phyloP scores from a whole-genome alignment of 2,329 filamentous ascomycete species.

The Monilinia fructigena region DNA sequence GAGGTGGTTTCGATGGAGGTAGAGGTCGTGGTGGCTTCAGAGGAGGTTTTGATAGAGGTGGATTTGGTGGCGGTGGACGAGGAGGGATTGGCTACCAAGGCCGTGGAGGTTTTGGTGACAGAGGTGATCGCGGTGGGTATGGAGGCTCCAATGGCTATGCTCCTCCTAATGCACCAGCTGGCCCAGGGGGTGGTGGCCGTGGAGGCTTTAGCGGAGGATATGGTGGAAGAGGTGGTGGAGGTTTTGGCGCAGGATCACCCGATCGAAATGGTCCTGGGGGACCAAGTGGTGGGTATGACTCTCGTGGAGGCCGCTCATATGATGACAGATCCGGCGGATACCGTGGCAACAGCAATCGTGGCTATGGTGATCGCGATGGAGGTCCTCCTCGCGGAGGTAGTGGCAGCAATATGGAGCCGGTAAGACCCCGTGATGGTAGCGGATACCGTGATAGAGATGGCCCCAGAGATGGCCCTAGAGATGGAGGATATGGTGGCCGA shows the following conservation, averaged over 20 bases:
- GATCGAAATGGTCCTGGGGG: conserved; percentile 39
- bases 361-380: conserved; percentile 44
- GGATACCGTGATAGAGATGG: conserved; percentile 55
- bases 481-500: conserved; percentile 52
- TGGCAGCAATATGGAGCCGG: conserved; percentile 81
- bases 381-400: conserved; percentile 36
- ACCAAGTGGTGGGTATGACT: conserved; percentile 51
- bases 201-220: conserved; percentile 38
- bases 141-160: conserved; percentile 49
- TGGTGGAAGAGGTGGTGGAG: conserved; percentile 37
- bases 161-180: conserved; percentile 61
- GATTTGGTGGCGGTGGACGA: conserved; percentile 34
- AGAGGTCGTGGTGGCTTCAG: conserved; percentile 52
- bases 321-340: conserved; percentile 56
- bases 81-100: conserved; percentile 40
- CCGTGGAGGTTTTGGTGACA: conserved; percentile 36
- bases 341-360: conserved; percentile 44
- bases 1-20: conserved; percentile 49
- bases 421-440: conserved; percentile 61
- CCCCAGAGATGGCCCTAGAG: conserved; percentile 51
- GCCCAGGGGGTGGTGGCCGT: conserved; percentile 51
- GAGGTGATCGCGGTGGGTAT: conserved; percentile 36
- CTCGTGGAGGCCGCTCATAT: conserved; percentile 56
- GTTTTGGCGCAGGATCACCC: conserved; percentile 36
- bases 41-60: conserved; percentile 40